These are phyloP conservation scores for Triticum monococcum DNA, from an alignment of 176 grass and related monocot genomes.

Conservation along the genomic window DNA sequence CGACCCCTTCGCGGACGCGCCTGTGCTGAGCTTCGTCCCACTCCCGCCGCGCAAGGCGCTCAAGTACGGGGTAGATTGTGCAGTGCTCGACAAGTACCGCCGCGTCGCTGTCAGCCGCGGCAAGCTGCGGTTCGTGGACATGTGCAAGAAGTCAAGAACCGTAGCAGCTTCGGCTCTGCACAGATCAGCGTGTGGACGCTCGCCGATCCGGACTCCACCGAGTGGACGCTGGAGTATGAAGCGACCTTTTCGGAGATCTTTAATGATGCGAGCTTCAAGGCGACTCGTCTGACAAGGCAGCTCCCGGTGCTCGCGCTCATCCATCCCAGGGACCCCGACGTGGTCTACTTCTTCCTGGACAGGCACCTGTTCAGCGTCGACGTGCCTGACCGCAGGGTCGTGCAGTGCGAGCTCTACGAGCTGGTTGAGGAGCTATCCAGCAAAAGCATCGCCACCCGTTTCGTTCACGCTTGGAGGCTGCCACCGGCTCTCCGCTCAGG, in stretches of 20 bases:
- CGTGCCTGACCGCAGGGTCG: neutral
- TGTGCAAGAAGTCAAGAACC: slow-evolving; percentile 6
- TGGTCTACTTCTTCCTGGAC: slow-evolving; percentile 12
- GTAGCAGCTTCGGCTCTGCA: neutral
- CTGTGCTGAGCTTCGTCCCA: neutral
- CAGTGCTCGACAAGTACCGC: slow-evolving; percentile 15
- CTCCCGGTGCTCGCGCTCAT: slow-evolving; percentile 2
- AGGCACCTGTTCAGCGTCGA: neutral
- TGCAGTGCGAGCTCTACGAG: neutral
- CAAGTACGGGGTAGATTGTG: neutral
- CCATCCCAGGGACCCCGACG: neutral
- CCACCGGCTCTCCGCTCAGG: neutral
- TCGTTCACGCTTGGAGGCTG: slow-evolving; percentile 4
- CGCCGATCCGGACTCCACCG: slow-evolving; percentile 7
- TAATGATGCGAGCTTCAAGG: neutral
- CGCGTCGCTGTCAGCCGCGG: slow-evolving; percentile 1
- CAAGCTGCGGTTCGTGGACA: slow-evolving; percentile 19
- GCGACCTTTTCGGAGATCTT: neutral
- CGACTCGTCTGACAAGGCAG: neutral
- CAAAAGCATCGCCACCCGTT: neutral
- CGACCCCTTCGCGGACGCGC: slow-evolving; percentile 10
- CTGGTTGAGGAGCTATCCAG: neutral
- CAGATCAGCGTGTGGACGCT: slow-evolving; percentile 16
- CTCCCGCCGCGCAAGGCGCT: neutral
- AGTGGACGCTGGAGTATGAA: slow-evolving; percentile 1